Evolutionary conservation across 768 basidiomycete species (phyloP).

Genomic region (Boletus reticulatus): DNA sequence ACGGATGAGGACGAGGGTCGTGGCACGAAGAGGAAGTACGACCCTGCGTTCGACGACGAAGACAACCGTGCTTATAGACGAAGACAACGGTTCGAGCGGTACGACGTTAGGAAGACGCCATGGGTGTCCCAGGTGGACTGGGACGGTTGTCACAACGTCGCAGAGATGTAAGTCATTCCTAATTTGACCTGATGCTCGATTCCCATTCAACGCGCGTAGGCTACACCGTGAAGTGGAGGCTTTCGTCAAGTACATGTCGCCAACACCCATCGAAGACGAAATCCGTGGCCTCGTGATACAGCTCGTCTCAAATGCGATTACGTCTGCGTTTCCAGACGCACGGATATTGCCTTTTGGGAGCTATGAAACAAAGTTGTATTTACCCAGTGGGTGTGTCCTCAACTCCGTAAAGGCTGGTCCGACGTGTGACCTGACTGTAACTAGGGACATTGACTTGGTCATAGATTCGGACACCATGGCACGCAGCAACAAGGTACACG

Average conservation of each 20-base stretch:
- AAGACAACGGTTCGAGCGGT: constrained; percentile 51
- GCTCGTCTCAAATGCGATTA: constrained; percentile 66
- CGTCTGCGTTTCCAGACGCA: constrained; percentile 72
- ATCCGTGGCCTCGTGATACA: constrained; percentile 71
- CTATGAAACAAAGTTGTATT: constrained; percentile 89
- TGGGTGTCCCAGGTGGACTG: constrained; percentile 75
- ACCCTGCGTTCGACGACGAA: constrained; percentile 42
- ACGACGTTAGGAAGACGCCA: constrained; percentile 53
- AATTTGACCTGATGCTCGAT: background rate
- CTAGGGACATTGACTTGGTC: constrained; percentile 93
- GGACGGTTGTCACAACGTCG: constrained; percentile 71
- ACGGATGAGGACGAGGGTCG: constrained; percentile 20
- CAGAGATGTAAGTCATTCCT: constrained; percentile 66
- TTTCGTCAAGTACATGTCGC: constrained; percentile 85
- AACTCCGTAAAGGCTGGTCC: background rate
- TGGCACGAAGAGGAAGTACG: constrained; percentile 46
- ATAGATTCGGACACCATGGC: constrained; percentile 78
- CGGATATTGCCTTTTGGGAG: constrained; percentile 86
- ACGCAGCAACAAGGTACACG: constrained; percentile 60
- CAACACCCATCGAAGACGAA: constrained; percentile 82
- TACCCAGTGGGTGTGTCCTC: constrained; percentile 78
- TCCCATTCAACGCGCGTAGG: constrained; percentile 40
- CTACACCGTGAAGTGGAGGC: constrained; percentile 84
- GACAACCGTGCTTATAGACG: too few relatives aligned
- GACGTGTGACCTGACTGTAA: constrained; percentile 10